A percentile compares a stretch with the other conserved stretches of the same genome.
These are phyloP conservation scores for Neofusicoccum laricinum DNA, from an alignment of 2,329 filamentous ascomycete species.

Conservation along the genomic window DNA sequence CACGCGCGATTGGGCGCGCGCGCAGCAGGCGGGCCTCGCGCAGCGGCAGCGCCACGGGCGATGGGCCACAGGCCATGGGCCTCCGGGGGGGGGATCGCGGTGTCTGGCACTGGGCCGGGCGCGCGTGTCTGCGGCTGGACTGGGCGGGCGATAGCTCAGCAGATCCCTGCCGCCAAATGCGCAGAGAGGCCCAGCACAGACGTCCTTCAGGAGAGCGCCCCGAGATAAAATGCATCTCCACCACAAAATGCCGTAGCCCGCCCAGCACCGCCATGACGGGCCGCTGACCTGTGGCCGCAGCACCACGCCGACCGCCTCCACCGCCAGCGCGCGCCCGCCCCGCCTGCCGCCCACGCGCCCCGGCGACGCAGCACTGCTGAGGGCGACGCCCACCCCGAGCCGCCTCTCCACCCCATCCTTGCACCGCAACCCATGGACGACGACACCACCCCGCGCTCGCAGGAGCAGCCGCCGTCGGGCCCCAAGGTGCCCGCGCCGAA, in stretches of 20 bases:
- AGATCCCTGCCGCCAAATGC: conserved; percentile 12
- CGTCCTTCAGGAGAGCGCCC: conserved; percentile 13
- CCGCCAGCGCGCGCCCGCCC: neutral
- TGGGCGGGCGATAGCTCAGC: neutral
- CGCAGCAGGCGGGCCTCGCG: neutral
- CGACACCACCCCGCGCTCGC: conserved; percentile 38
- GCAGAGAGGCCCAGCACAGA: conserved; percentile 13
- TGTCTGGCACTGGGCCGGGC: neutral
- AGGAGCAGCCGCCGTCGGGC: conserved; percentile 32
- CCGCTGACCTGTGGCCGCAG: conserved; percentile 7
- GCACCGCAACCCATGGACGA: conserved; percentile 28
- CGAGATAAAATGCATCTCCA: conserved; percentile 16
- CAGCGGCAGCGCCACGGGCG: neutral
- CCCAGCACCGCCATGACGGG: conserved; percentile 8
- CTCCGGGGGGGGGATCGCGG: neutral
- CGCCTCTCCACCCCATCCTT: conserved; percentile 7
- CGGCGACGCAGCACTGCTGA: neutral
- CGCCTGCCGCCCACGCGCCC: neutral
- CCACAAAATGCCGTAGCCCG: conserved; percentile 6
- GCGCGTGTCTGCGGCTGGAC: neutral
- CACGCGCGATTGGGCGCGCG: neutral
- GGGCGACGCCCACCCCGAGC: neutral
- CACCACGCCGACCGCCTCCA: neutral
- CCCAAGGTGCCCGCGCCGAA: conserved; percentile 59
- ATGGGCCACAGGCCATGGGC: neutral